Evolutionary conservation across 192 early-diverging fungal genomes (phyloP).

Genomic region (Allomyces macrogynus): DNA sequence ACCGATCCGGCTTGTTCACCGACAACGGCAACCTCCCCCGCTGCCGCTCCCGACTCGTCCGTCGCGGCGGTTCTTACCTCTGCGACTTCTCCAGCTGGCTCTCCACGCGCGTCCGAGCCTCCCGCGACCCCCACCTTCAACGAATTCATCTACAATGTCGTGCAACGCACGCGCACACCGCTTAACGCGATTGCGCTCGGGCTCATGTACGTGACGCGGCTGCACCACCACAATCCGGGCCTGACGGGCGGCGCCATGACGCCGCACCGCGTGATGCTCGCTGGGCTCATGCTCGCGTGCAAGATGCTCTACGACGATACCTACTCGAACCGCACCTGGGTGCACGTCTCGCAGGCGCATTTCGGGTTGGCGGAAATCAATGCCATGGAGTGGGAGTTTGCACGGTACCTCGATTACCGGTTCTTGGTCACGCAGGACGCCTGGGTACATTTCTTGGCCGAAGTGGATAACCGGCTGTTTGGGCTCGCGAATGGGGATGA

Average conservation of each 20-base stretch:
- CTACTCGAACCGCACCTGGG: constrained; percentile 48
- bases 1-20: neutral
- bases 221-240: constrained; percentile 27
- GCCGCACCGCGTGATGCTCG: constrained; percentile 40
- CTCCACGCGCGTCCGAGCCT: too few species aligned
- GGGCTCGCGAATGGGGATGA: too few species aligned
- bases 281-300: constrained; percentile 41
- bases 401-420: constrained; percentile 29
- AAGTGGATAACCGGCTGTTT: constrained; percentile 11
- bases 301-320: constrained; percentile 50
- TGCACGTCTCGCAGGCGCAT: constrained; percentile 29
- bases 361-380: constrained; percentile 36
- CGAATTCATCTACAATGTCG: constrained; percentile 21
- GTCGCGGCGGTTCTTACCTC: too few species aligned
- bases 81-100: too few species aligned
- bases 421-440: constrained; percentile 25
- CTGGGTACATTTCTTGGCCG: constrained; percentile 29
- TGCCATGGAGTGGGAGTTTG: constrained; percentile 43
- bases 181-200: constrained; percentile 26
- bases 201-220: constrained; percentile 27
- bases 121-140: neutral
- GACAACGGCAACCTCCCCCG: too few species aligned
- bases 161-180: constrained; percentile 28
- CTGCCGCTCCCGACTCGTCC: too few species aligned
- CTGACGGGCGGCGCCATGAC: constrained; percentile 26